Evolutionary conservation across 805 yeast species (phyloP).

Genomic region (Grigorovia humatica): DNA sequence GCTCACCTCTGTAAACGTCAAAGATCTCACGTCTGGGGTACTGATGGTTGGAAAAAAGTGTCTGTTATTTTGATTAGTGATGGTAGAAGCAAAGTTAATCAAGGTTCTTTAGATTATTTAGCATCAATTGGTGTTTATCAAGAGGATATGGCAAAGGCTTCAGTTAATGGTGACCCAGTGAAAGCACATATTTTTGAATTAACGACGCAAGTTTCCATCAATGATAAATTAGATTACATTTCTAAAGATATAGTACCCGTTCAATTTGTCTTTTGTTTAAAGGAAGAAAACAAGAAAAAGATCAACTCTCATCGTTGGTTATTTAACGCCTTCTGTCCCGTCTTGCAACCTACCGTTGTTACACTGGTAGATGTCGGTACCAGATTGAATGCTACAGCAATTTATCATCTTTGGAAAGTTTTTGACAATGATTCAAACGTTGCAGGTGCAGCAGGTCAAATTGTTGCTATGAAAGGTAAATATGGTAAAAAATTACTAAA

Average conservation of each 20-base stretch:
- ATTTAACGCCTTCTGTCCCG: slow-evolving; percentile 89
- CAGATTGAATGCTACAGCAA: slow-evolving; percentile 75
- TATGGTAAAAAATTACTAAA: slow-evolving; percentile 72
- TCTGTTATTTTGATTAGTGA: slow-evolving; percentile 88
- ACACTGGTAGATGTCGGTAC: slow-evolving; percentile 95
- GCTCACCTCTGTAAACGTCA: slow-evolving; percentile 76
- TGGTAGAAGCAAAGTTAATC: slow-evolving; percentile 83
- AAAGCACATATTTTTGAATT: slow-evolving; percentile 92
- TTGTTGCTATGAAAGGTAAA: slow-evolving; percentile 88
- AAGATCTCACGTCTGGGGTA: slow-evolving; percentile 87
- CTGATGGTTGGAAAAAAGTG: slow-evolving; percentile 92
- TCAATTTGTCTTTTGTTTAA: slow-evolving; percentile 83
- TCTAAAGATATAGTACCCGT: slow-evolving; percentile 92
- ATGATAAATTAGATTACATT: slow-evolving; percentile 77
- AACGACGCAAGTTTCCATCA: slow-evolving; percentile 89
- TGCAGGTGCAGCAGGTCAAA: slow-evolving; percentile 99
- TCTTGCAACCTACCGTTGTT: slow-evolving; percentile 83
- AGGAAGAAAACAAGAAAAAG: slow-evolving; percentile 85
- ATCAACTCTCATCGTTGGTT: slow-evolving; percentile 98
- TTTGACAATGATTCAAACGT: slow-evolving; percentile 93
- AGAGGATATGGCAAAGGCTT: slow-evolving; percentile 93
- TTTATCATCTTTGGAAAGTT: slow-evolving; percentile 94
- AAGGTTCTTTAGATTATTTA: slow-evolving; percentile 74
- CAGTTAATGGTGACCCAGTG: slow-evolving; percentile 83
- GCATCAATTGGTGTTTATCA: slow-evolving; percentile 96